phyloP scores from a whole-genome alignment of 2,329 filamentous ascomycete genomes.

The Phyllachora maydis region DNA sequence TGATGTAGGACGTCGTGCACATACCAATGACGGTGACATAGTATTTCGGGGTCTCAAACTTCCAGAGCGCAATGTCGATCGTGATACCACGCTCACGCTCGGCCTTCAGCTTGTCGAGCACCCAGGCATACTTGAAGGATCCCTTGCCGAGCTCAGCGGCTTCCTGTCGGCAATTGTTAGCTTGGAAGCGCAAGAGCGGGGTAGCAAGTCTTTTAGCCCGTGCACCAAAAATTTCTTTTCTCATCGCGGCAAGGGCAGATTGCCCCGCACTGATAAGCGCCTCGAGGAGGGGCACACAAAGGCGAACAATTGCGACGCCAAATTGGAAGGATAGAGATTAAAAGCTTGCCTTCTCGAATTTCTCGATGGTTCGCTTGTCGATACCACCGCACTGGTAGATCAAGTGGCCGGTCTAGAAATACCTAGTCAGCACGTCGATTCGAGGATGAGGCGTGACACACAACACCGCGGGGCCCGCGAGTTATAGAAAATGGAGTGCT shows the following conservation, averaged over 20 bases:
- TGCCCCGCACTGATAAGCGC: too few relatives aligned
- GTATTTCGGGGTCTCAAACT: conserved; percentile 98
- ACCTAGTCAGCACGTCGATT: conserved; percentile 9
- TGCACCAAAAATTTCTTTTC: too few relatives aligned
- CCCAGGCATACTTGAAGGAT: conserved; percentile 99
- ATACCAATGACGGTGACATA: conserved; percentile 92
- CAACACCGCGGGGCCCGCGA: not conserved
- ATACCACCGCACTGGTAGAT: conserved; percentile 99
- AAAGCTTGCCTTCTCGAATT: conserved; percentile 95
- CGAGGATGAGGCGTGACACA: not conserved
- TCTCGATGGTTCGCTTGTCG: conserved; percentile 99
- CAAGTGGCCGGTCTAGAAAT: conserved; percentile 52
- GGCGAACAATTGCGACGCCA: too few relatives aligned
- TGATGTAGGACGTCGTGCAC: conserved; percentile 10
- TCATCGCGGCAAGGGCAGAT: too few relatives aligned
- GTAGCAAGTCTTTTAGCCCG: too few relatives aligned
- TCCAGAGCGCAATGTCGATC: conserved; percentile 99
- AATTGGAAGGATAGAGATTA: too few relatives aligned
- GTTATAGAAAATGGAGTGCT: conserved; percentile 16
- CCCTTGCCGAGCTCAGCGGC: conserved; percentile 98
- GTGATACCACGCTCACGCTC: conserved; percentile 99
- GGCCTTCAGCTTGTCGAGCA: conserved; percentile 99
- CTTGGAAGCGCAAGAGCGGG: too few relatives aligned
- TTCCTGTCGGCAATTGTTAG: conserved; percentile 44
- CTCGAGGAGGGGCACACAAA: too few relatives aligned